Evolutionary conservation across 2,329 filamentous ascomycete genomes (phyloP), one percentile per base, ranked within the genome.

Genomic region (Claviceps sp.): DNA sequence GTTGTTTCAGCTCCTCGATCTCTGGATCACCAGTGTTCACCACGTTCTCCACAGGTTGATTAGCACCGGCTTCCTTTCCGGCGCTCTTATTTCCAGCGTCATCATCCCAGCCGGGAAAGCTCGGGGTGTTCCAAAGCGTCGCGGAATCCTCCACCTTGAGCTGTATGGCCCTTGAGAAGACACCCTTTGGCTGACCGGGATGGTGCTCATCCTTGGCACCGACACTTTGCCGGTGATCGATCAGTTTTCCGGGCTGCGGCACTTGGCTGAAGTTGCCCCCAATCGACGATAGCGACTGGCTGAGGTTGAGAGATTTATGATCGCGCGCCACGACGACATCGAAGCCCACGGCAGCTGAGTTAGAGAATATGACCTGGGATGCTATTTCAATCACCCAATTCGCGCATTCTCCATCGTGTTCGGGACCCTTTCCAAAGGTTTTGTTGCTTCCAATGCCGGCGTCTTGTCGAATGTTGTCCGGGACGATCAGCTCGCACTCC

Each of bases 341-440:
- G 64, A 88, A 98, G 58, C 85, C 82, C 3, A 97, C 91, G 13
- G 84, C 83, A 1, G 90, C 93, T 36, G 86, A 89, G 29, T 79
- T 82, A 2, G 93, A 97, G 66, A 98, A 98, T 47, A 98, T 81
- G 55, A 97, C 86, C 68, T 98, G 93, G 16, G 88, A 95, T 39
- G 88, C 74, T 45, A 98, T 80, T 68, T 98, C 93, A 45, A 98
- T 80, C 50, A 96, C 75, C 93, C 93, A 98, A 22, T 82, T 85
- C 50, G 85, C 80, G 55, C 77, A 83, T 54, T 78, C 73, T 29
- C 65, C 68, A 49, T 76, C 72, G 23, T 75, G 72, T 46, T 69
- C 65, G 1, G 67, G 61, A 7, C 66, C 65, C 47, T 70, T 67
- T 14, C 71, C 73, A 55, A 79, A 77, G 50, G 70, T 65, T 16